Base-by-base conservation (phyloP, 495 filamentous ascomycete species). In the Penicillium ochrochloron region DNA sequence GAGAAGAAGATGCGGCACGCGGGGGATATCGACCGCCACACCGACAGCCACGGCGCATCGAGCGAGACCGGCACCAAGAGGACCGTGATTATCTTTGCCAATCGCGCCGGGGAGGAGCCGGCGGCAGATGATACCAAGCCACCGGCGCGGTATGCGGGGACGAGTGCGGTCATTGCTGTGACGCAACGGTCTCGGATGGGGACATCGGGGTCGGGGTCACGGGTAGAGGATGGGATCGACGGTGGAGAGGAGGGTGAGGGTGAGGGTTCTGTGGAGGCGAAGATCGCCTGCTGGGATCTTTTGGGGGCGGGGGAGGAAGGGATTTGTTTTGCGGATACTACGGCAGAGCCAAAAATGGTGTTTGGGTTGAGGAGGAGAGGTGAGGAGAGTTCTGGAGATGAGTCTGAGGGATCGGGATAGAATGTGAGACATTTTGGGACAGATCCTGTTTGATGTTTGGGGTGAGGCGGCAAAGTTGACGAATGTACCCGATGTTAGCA, bases 21-120 rank as follows among this genome's bases (percentile, higher is more conserved):
- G 9, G 50, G 50, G n/a, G 74, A 76, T 42, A 27, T 71, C 19
- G 75, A 76, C 55, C 67, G 59, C 1, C 54, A 62, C 60, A 48
- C 59, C 17, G 53, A 60, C n/a, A 46, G 55, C 21, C 61, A 60
- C 8, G 58, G 60, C 48, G 44, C 54, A 23, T 52, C 60, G 42
- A 27, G 37, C n/a, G 66, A 27, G 37, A 14, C 51, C 39, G 31
- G 58, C 4, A 70, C 65, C 19, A 81, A 74, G 63, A 89, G 91
- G 68, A 83, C 92, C 41, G 85, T 96, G 56, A 83, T 96, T 14
- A 87, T 97, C 23, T 89, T 94, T 70, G 91, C 89, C 62, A 97
- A 98, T 80, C 84, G 94, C 56, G 82, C 84, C 52, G 93, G 93
- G 1, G 78, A 82, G 29, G 92, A 95, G 83, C 82, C 82, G 83